Evolutionary conservation across 2,329 filamentous ascomycete genomes (phyloP).

Genomic region (Trichoderma polysporum): DNA sequence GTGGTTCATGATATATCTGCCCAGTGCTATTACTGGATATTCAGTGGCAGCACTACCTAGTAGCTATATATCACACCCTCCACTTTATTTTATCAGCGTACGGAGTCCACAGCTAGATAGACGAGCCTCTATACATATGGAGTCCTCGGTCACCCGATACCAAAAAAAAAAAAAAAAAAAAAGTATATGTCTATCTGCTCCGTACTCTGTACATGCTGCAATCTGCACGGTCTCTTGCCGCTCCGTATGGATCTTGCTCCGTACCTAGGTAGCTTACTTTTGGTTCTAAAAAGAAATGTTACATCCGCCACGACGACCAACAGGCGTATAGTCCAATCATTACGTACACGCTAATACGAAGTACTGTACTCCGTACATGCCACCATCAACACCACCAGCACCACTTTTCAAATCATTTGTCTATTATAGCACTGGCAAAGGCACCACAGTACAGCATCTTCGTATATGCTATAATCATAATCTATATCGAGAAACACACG

Average conservation of each 20-base stretch:
- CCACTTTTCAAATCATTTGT: too few relatives aligned
- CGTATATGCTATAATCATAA: not conserved
- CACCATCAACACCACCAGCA: not conserved
- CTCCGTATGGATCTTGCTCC: not conserved
- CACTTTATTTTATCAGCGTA: too few relatives aligned
- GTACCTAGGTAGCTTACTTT: too few relatives aligned
- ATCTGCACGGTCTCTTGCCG: not conserved
- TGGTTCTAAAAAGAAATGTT: constrained; percentile 10
- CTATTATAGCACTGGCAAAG: too few relatives aligned
- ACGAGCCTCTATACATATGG: not conserved
- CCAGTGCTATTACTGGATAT: not conserved
- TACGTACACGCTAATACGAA: not conserved
- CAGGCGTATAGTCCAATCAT: not conserved
- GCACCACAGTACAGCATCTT: too few relatives aligned
- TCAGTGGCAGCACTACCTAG: not conserved
- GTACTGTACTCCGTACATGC: not conserved
- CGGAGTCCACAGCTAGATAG: not conserved
- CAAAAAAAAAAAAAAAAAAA: too few relatives aligned
- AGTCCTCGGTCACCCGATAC: not conserved
- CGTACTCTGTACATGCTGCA: not conserved
- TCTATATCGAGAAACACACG: not conserved
- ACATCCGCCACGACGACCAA: constrained; percentile 12
- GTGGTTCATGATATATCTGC: not conserved
- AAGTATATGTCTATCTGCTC: too few relatives aligned
- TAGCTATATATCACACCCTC: not conserved